These are phyloP conservation scores for Hyaloscypha bicolor DNA, from an alignment of 495 filamentous ascomycete species.

Conservation along the genomic window DNA sequence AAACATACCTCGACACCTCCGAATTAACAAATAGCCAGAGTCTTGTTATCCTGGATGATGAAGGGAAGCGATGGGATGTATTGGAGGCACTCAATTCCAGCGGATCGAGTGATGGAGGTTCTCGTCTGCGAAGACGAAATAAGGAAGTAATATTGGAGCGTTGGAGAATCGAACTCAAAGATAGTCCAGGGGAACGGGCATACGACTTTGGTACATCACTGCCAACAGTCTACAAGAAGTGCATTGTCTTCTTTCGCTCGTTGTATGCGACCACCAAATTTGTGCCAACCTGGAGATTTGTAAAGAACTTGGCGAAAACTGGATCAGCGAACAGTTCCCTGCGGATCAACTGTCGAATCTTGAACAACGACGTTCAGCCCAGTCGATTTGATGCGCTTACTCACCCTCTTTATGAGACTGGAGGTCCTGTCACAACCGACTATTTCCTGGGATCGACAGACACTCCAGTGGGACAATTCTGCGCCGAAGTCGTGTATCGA, in stretches of 20 bases:
- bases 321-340: conserved; percentile 61
- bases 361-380: conserved; percentile 53
- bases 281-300: conserved; percentile 86
- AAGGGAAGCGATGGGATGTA: conserved; percentile 92
- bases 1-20: conserved; percentile 83
- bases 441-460: conserved; percentile 80
- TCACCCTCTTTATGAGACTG: conserved; percentile 69
- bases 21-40: conserved; percentile 83
- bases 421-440: conserved; percentile 67
- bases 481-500: conserved; percentile 79
- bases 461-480: conserved; percentile 82
- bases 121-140: conserved; percentile 45
- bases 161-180: conserved; percentile 81
- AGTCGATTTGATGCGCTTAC: conserved; percentile 65
- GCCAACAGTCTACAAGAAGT: conserved; percentile 93
- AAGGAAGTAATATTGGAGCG: conserved; percentile 83
- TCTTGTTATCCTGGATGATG: conserved; percentile 81
- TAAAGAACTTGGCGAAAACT: conserved; percentile 68
- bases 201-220: conserved; percentile 71
- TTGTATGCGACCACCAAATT: conserved; percentile 84
- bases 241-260: conserved; percentile 90
- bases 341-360: conserved; percentile 78
- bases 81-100: conserved; percentile 73
- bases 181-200: conserved; percentile 47
- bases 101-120: conserved; percentile 55